Evolutionary conservation across 768 basidiomycete genomes (phyloP).

Genomic region (Guyanaporus albipodus): DNA sequence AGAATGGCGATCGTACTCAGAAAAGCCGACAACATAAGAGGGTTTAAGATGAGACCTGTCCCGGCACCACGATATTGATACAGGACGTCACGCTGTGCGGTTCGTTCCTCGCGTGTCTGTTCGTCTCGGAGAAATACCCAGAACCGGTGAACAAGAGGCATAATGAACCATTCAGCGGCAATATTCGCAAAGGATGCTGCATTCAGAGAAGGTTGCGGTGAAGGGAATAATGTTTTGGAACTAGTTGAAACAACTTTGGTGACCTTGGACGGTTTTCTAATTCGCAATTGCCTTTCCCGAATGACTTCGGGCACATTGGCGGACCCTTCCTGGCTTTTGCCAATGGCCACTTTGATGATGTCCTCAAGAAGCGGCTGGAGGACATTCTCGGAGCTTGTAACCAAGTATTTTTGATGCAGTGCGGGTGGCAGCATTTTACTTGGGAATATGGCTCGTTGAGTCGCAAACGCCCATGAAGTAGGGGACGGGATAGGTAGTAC

Average conservation of each 20-base stretch:
- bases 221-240: constrained; percentile 15
- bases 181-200: constrained; percentile 55
- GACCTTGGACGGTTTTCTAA: constrained; percentile 48
- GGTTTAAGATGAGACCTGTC: constrained; percentile 77
- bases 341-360: constrained; percentile 60
- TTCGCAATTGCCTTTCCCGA: constrained; percentile 71
- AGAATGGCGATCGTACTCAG: constrained; percentile 74
- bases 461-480: constrained; percentile 29
- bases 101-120: constrained; percentile 69
- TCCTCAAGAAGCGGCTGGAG: constrained; percentile 59
- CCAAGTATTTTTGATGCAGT: constrained; percentile 68
- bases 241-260: constrained; percentile 36
- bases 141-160: constrained; percentile 89
- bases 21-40: constrained; percentile 72
- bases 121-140: constrained; percentile 92
- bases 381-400: constrained; percentile 35
- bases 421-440: constrained; percentile 72
- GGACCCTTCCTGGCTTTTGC: constrained; percentile 51
- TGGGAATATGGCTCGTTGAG: constrained; percentile 56
- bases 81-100: constrained; percentile 50
- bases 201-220: constrained; percentile 3
- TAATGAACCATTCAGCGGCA: constrained; percentile 84
- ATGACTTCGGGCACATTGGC: constrained; percentile 56
- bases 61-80: constrained; percentile 68
- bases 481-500: constrained; percentile 36